Evolutionary conservation across 106 monocot species (phyloP).

Genomic region (Allium sativum): DNA sequence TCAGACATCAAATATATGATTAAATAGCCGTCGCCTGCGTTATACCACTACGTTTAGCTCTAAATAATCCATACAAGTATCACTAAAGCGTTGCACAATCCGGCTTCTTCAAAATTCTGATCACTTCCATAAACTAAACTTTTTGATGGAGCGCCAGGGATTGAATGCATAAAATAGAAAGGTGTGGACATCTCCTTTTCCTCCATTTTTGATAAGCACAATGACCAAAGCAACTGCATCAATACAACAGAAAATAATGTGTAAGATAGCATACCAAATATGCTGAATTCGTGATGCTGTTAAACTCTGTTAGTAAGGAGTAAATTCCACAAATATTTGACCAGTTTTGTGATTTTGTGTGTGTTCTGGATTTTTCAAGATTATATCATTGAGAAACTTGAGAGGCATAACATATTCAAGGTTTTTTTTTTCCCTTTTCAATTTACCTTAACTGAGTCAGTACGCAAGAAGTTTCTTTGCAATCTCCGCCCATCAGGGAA

Average conservation of each 20-base stretch:
- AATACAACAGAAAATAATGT: no score
- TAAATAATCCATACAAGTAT: constrained; percentile 1
- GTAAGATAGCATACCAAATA: no score
- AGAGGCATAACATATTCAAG: neutral
- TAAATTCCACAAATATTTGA: neutral
- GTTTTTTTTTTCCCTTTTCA: neutral
- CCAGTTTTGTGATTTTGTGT: no score
- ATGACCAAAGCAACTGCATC: constrained; percentile 54
- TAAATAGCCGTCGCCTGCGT: no score
- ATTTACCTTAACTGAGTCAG: constrained; percentile 58
- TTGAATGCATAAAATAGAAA: constrained; percentile 43
- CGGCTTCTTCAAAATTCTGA: constrained; percentile 35
- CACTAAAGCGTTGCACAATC: constrained; percentile 7
- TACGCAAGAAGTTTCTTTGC: constrained; percentile 59
- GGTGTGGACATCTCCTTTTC: constrained; percentile 12
- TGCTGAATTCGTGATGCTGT: no score
- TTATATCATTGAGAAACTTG: neutral
- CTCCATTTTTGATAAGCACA: constrained; percentile 35
- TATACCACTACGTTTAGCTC: no score
- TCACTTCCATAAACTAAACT: constrained; percentile 30
- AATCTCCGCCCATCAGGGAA: constrained; percentile 66
- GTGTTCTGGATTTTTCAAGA: neutral
- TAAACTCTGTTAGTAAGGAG: neutral
- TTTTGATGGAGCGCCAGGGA: constrained; percentile 45
- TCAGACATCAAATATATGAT: no score